Evolutionary conservation across 495 filamentous ascomycete species (phyloP).

Genomic region (Glutinoglossum americanum): DNA sequence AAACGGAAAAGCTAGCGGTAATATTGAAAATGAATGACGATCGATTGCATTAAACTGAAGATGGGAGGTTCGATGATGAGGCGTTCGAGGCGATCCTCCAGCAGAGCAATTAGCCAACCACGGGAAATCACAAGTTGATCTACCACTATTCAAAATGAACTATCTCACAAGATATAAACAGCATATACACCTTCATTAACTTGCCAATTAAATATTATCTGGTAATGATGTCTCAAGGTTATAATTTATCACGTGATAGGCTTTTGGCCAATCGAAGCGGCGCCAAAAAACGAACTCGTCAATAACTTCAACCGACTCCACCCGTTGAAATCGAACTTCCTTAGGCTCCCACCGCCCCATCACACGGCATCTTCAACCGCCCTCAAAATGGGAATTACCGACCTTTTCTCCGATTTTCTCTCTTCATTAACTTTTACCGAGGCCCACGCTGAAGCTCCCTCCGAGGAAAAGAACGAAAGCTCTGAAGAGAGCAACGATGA

Average conservation of each 20-base stretch:
- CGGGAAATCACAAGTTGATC: not conserved
- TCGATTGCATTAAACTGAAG: not conserved
- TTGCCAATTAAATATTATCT: no score
- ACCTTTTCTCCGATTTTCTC: slow-evolving; percentile 40
- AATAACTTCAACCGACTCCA: not conserved
- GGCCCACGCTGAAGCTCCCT: slow-evolving; percentile 38
- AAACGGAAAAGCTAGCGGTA: not conserved
- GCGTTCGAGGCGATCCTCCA: not conserved
- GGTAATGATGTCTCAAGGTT: no score
- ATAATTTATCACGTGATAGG: no score
- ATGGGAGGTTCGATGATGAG: not conserved
- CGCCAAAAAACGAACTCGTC: not conserved
- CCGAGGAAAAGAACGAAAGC: slow-evolving; percentile 23
- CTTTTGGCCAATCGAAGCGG: not conserved
- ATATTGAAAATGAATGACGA: not conserved
- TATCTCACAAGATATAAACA: not conserved
- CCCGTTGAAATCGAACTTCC: not conserved
- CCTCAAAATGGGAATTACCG: slow-evolving; percentile 37
- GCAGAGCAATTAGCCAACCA: not conserved
- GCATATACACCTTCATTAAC: no score
- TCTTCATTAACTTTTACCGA: slow-evolving; percentile 34
- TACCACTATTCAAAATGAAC: not conserved
- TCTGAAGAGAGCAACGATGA: slow-evolving; percentile 18
- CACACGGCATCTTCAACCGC: not conserved
- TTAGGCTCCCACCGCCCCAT: not conserved